Percentiles rank a stretch among this genome's conserved stretches.
These are phyloP conservation scores for Cutaneotrichosporon cavernicola DNA, from an alignment of 1,284 basidiomycete species.

Conservation along the genomic window DNA sequence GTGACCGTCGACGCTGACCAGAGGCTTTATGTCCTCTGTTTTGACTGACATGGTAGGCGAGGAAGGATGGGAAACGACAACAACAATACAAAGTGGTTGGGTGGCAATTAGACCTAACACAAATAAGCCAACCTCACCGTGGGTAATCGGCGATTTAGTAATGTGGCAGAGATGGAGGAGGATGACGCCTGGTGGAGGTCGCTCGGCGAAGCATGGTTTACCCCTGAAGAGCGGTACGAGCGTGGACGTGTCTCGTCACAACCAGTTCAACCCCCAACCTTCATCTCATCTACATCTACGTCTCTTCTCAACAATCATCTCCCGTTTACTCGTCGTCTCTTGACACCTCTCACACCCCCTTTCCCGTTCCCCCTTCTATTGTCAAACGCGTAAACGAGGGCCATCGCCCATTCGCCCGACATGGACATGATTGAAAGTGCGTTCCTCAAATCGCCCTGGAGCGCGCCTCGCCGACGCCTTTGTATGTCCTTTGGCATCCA, in stretches of 20 bases:
- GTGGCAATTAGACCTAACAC: constrained; percentile 6
- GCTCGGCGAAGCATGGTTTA: no score
- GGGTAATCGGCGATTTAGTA: background rate
- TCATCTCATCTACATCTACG: background rate
- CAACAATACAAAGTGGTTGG: constrained; percentile 6
- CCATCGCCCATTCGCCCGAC: constrained; percentile 8
- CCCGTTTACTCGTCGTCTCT: background rate
- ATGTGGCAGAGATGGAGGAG: background rate
- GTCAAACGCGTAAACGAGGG: background rate
- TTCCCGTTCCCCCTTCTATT: background rate
- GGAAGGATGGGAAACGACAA: background rate
- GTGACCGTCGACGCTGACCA: constrained; percentile 18
- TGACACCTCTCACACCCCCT: background rate
- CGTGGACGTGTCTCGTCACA: constrained; percentile 3
- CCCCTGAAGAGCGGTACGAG: constrained; percentile 1
- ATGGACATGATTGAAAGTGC: constrained; percentile 26
- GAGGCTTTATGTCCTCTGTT: constrained; percentile 26
- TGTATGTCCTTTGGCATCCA: background rate
- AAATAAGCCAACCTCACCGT: background rate
- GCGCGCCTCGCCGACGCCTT: background rate
- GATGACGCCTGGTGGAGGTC: constrained; percentile 1
- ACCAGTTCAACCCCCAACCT: background rate
- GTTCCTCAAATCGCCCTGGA: background rate
- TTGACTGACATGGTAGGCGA: constrained; percentile 16
- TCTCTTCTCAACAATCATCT: background rate